Evolutionary conservation across 164 flowering plant genomes (phyloP).

Genomic region (Vitis labrusca): DNA sequence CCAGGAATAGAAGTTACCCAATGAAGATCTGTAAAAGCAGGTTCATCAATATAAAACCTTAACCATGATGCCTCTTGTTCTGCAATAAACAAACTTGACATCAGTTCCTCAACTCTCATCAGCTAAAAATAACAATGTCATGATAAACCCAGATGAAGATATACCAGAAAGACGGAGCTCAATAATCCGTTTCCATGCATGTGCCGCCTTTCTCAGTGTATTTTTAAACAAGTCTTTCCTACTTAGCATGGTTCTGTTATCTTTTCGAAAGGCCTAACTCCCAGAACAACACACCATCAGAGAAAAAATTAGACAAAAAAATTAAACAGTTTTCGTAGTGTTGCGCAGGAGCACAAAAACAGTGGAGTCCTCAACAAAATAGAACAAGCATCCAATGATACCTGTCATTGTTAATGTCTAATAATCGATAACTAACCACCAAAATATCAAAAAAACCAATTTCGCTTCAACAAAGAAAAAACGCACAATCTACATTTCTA

Average conservation of each 20-base stretch:
- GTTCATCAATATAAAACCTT: conserved; percentile 78
- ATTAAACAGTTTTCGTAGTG: too few species aligned
- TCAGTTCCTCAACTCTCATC: neutral
- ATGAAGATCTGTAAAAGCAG: conserved; percentile 92
- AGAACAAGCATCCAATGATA: too few species aligned
- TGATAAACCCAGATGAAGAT: neutral
- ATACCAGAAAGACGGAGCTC: conserved; percentile 89
- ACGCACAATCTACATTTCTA: too few species aligned
- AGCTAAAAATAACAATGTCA: neutral
- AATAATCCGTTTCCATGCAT: conserved; percentile 81
- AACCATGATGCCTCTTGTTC: conserved; percentile 81
- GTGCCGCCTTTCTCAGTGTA: conserved; percentile 81
- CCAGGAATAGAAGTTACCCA: conserved; percentile 55
- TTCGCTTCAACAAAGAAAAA: too few species aligned
- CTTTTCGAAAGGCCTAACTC: conserved; percentile 70
- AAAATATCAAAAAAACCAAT: too few species aligned
- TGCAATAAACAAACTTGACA: conserved; percentile 31
- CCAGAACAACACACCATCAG: neutral
- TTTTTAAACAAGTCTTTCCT: conserved; percentile 87
- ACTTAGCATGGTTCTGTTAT: conserved; percentile 53
- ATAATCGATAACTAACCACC: too few species aligned
- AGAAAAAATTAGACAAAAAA: too few species aligned
- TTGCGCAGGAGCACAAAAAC: neutral
- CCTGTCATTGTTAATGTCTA: too few species aligned
- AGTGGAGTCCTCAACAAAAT: too few species aligned